Evolutionary conservation across 225 moss, liverwort and hornwort species (phyloP), one percentile per base, ranked within the genome.

Genomic region (Ulota crispa): DNA sequence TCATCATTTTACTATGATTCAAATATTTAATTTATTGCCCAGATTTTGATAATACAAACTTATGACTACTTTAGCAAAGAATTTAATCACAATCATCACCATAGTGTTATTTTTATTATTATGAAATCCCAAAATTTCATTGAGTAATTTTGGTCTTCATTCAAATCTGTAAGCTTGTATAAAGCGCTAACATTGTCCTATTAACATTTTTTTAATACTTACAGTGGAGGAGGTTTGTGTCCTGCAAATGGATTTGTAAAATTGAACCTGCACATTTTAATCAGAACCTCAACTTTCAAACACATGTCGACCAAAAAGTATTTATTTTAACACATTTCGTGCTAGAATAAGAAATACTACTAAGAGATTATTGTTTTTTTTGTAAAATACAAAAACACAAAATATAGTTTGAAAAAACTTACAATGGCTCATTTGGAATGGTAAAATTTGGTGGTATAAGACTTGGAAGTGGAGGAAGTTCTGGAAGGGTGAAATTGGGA

Each of bases 381-480:
- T 50, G 2, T 18, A 50, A 69, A 50, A 56, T 14, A 1, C 6
- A n/a, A 24, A 39, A 21, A 23, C 0, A 9, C 2, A 50, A 53
- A 61, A 19, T 7, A 37, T 30, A 24, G 13, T 30, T 70, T 67
- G 23, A 67, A 62, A 2, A 16, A 64, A 2, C 75, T 41, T 86
- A 89, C 89, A 82, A 28, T 45, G 89, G 64, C 70, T 74, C 9
- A 72, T 1, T 76, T 11, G 87, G 86, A 52, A 80, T 76, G 2
- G 83, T 83, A 10, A 82, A 52, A 65, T 87, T 89, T n/a, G 89
- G 86, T 9, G 75, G 59, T 66, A 50, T 50, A 6, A 50, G 50
- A 50, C 50, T 50, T 12, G 50, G 53, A 1, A 26, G 27, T 27
- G 30, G 50, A 45, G 80, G 81, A n/a, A 60, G 19, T 1, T 47